These are phyloP conservation scores for Neckera pumila DNA, from an alignment of 225 moss, liverwort and hornwort species.

Conservation along the genomic window DNA sequence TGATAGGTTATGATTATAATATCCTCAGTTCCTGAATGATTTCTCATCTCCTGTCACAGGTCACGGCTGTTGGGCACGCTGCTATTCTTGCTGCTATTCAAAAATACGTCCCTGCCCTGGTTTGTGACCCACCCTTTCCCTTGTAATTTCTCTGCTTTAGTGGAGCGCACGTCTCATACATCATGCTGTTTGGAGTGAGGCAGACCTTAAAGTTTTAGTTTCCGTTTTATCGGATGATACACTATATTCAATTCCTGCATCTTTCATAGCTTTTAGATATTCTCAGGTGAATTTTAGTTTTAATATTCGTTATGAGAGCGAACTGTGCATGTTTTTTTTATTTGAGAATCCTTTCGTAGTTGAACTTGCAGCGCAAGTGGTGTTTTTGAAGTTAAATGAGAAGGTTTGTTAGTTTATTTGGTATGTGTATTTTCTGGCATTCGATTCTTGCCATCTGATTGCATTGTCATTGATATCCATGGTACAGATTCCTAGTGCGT, in stretches of 20 bases:
- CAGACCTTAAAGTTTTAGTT: not conserved
- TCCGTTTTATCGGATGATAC: not conserved
- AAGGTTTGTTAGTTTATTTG: not conserved
- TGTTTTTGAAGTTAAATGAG: not conserved
- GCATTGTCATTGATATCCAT: not conserved
- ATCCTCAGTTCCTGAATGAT: not conserved
- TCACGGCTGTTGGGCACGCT: slow-evolving; percentile 61
- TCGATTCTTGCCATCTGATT: not conserved
- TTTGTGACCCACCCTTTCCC: slow-evolving; percentile 3
- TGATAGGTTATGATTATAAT: not conserved
- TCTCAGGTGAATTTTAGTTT: not conserved
- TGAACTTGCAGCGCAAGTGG: not conserved
- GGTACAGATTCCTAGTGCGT: slow-evolving; percentile 48
- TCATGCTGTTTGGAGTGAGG: not conserved
- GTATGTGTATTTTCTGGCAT: not conserved
- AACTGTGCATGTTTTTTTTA: not conserved
- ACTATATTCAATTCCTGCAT: not conserved
- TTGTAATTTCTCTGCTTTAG: not conserved
- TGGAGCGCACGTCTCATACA: not conserved
- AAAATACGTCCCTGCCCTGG: slow-evolving; percentile 60
- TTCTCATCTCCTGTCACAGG: slow-evolving; percentile 15
- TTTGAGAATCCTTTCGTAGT: not conserved
- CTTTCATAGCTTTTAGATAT: not conserved
- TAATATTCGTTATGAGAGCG: not conserved
- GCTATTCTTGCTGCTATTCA: slow-evolving; percentile 64